Evolutionary conservation across 306 rosid genomes (phyloP).

Genomic region (Acacia confusa): DNA sequence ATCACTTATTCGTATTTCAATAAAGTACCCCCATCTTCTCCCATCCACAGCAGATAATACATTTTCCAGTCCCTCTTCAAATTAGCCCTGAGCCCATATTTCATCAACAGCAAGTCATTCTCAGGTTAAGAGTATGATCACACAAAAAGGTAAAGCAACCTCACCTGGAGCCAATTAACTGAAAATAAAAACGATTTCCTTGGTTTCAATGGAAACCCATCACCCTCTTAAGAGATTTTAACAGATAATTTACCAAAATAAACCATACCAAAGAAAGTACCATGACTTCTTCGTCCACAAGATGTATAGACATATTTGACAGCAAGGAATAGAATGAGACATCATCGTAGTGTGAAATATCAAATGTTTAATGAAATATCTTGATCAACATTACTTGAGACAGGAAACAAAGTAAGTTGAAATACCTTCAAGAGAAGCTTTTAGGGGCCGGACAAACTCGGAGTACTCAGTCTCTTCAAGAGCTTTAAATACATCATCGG

Average conservation of each 20-base stretch:
- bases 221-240: not conserved
- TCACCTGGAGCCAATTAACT: not conserved
- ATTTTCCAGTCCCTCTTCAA: slow-evolving; percentile 14
- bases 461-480: slow-evolving; percentile 86
- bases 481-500: slow-evolving; percentile 78
- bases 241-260: not conserved
- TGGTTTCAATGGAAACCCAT: not conserved
- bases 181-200: not conserved
- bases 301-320: not conserved
- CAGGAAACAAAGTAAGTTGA: not conserved
- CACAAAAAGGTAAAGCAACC: not conserved
- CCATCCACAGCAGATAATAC: not conserved
- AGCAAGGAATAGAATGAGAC: not conserved
- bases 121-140: not conserved
- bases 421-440: slow-evolving; percentile 70
- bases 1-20: not conserved
- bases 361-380: not conserved
- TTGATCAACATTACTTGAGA: not conserved
- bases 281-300: not conserved
- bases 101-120: not conserved
- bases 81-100: slow-evolving; percentile 11
- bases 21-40: slow-evolving; percentile 1
- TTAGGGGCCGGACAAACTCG: slow-evolving; percentile 68
- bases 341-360: not conserved
- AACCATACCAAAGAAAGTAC: not conserved